Base-by-base conservation (phyloP, 2,329 filamentous ascomycete genomes). In the Tolypocladium cylindrosporum region DNA sequence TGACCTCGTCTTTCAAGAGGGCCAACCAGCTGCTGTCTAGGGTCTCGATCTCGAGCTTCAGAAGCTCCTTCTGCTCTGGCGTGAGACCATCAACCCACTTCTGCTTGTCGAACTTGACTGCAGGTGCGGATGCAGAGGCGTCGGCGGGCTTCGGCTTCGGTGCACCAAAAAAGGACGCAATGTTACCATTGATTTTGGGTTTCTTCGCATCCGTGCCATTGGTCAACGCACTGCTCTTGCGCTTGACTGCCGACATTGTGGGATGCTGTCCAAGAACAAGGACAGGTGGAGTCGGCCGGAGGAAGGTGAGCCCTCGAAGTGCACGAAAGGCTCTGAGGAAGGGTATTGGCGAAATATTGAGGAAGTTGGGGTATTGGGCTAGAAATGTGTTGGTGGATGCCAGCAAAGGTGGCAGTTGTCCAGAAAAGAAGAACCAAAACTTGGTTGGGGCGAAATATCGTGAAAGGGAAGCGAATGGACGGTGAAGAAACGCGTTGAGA, bases 21-120 rank as follows among this genome's bases (percentile, higher is more conserved):
- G 86, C 86, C 61, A 99, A 79, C 93, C 94, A 99, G 76, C 88
- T 95, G 60, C 92, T 89, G 69, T 97, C 84, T 60, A 99, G 77
- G 0, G 92, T 97, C 51, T 95, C 85, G 64, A 99, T 96, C 76
- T 99, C 94, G 45, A 99, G 81, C 68, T 89, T 80, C 54, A 99
- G 80, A 53, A 97, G 78, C 56, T 87, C 80, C 69, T 85, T 90
- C 72, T 97, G 90, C 75, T 99, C 94, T 0, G 82, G 73, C 0
- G 83, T 91, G 61, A 99, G 79, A 58, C 83, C 82, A 24, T 84
- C 83, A n/a, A 92, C 79, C 94, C 94, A 99, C 73, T 89, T 90
- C 52, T 84, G 84, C 77, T 96, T 97, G 78, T 97, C 82, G 70
- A 97, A 97, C 63, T 83, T 89, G 58, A 71, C 62, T 6, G 73